Percentiles rank a stretch among this genome's conserved stretches.
These are phyloP conservation scores for Aspergillus amoenus DNA, from an alignment of 2,329 filamentous ascomycete genomes.

Conservation along the genomic window DNA sequence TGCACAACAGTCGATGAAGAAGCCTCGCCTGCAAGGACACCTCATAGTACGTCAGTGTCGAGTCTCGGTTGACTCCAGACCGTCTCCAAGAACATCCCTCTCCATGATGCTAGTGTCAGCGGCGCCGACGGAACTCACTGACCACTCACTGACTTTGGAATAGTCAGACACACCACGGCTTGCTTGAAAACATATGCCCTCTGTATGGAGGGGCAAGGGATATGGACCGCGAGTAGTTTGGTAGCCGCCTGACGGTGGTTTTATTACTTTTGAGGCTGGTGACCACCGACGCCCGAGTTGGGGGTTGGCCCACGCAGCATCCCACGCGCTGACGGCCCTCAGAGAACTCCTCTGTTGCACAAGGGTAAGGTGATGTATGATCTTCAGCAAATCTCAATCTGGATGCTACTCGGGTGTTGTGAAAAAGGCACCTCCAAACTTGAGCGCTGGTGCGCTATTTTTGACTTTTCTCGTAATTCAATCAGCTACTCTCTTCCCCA, in stretches of 20 bases:
- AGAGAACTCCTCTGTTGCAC: constrained; percentile 15
- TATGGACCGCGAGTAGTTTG: constrained; percentile 4
- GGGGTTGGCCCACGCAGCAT: constrained; percentile 20
- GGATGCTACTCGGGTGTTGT: constrained; percentile 10
- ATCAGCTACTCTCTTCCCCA: constrained; percentile 7
- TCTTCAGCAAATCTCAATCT: constrained; percentile 16
- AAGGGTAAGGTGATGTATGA: constrained; percentile 19
- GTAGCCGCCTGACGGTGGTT: constrained; percentile 15
- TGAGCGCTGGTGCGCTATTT: constrained; percentile 17
- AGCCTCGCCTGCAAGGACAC: constrained; percentile 18
- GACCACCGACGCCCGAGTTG: constrained; percentile 18
- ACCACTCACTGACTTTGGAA: constrained; percentile 18
- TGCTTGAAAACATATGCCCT: constrained; percentile 15
- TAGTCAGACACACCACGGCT: constrained; percentile 17
- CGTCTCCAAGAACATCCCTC: constrained; percentile 16
- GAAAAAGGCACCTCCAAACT: constrained; percentile 8
- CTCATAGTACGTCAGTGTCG: constrained; percentile 22
- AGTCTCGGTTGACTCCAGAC: constrained; percentile 11
- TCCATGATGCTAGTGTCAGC: constrained; percentile 14
- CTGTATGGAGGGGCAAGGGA: constrained; percentile 1
- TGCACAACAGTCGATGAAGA: constrained; percentile 12
- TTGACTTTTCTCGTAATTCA: constrained; percentile 13
- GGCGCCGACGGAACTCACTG: constrained; percentile 11
- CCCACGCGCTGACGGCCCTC: constrained; percentile 19
- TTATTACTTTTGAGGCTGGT: constrained; percentile 18